These are phyloP conservation scores for Penicillium canariense DNA, from an alignment of 495 filamentous ascomycete species.

Conservation along the genomic window DNA sequence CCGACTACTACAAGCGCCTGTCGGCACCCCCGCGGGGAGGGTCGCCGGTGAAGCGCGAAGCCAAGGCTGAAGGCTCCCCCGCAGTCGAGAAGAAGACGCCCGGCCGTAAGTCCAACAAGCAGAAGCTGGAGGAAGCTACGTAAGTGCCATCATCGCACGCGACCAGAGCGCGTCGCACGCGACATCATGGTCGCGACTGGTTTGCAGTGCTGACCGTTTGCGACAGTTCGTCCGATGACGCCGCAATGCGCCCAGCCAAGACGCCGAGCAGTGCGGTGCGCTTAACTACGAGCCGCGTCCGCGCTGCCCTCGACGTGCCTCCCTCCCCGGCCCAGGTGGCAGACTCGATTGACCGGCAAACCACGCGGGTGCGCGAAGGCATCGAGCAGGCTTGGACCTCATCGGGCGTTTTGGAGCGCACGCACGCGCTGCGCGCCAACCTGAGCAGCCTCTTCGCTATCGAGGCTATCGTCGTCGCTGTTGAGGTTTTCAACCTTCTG, in stretches of 20 bases:
- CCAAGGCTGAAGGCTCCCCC: constrained; percentile 28
- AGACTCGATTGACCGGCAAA: constrained; percentile 73
- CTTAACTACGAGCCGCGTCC: constrained; percentile 32
- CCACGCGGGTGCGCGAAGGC: constrained; percentile 57
- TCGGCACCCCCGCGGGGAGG: constrained; percentile 43
- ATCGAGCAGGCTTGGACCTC: constrained; percentile 42
- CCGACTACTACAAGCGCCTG: constrained; percentile 71
- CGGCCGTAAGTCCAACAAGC: constrained; percentile 35
- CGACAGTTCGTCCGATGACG: constrained; percentile 19
- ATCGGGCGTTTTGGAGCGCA: constrained; percentile 42
- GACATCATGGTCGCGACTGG: background rate
- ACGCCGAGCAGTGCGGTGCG: constrained; percentile 7
- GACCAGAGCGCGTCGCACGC: constrained; percentile 1
- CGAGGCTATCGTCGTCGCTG: constrained; percentile 59
- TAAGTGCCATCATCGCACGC: constrained; percentile 27
- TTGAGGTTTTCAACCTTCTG: constrained; percentile 52
- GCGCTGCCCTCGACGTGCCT: constrained; percentile 61
- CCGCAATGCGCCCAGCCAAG: background rate
- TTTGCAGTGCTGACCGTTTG: background rate
- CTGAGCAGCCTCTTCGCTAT: constrained; percentile 70
- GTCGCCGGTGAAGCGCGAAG: constrained; percentile 77
- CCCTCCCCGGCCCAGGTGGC: constrained; percentile 82
- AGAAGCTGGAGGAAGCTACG: constrained; percentile 44
- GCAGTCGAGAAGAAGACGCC: constrained; percentile 31
- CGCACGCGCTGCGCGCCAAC: constrained; percentile 53